These are phyloP conservation scores for Saussurea involucrata DNA, from an alignment of 129 eudicot genomes.

Conservation along the genomic window DNA sequence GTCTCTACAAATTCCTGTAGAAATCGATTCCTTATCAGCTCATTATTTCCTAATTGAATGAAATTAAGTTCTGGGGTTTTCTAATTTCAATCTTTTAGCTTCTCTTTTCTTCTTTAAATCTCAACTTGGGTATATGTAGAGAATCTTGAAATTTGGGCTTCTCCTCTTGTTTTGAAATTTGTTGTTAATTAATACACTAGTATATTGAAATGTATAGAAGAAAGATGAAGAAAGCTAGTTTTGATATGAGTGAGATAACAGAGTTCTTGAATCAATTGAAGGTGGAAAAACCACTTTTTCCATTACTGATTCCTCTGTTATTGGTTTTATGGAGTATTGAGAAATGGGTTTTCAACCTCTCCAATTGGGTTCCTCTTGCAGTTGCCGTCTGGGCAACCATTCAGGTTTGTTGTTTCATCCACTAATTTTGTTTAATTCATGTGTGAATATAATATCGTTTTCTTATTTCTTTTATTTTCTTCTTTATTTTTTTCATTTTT, in stretches of 20 bases:
- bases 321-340: constrained; percentile 70
- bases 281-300: constrained; percentile 57
- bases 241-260: constrained; percentile 38
- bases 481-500: neutral
- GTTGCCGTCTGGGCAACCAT: constrained; percentile 85
- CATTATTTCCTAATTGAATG: neutral
- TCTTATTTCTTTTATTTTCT: neutral
- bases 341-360: constrained; percentile 83
- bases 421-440: neutral
- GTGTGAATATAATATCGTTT: neutral
- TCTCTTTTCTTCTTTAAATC: neutral
- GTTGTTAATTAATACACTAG: neutral
- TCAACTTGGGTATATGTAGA: neutral
- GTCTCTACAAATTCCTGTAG: constrained; percentile 1
- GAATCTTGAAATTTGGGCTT: neutral
- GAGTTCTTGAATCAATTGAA: constrained; percentile 52
- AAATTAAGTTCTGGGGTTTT: neutral
- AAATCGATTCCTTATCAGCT: neutral
- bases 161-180: neutral
- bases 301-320: constrained; percentile 56
- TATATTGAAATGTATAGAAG: constrained; percentile 20
- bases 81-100: neutral
- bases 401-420: constrained; percentile 49
- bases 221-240: constrained; percentile 31
- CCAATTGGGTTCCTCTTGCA: constrained; percentile 92